Evolutionary conservation across 495 filamentous ascomycete species (phyloP).

Genomic region (Lentithecium fluviatile): DNA sequence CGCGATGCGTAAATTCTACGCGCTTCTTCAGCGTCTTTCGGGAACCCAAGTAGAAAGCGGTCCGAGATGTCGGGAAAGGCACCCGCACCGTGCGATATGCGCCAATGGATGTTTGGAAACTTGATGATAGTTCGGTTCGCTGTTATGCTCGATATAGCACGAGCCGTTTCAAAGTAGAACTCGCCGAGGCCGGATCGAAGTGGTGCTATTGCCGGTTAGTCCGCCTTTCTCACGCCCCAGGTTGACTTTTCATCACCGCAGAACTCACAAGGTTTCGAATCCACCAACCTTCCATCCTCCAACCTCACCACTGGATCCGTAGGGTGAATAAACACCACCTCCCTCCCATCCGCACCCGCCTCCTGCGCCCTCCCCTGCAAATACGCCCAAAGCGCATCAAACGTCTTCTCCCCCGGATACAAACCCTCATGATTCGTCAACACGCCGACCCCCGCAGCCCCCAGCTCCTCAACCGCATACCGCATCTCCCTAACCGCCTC

Average conservation of each 20-base stretch:
- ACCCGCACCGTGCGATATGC: conserved; percentile 37
- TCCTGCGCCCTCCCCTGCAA: conserved; percentile 23
- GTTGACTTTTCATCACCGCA: neutral
- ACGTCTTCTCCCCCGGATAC: conserved; percentile 30
- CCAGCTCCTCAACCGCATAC: conserved; percentile 33
- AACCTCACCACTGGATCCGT: conserved; percentile 30
- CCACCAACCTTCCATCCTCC: conserved; percentile 22
- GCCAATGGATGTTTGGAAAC: conserved; percentile 33
- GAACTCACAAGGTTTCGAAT: conserved; percentile 34
- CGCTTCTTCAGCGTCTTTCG: conserved; percentile 22
- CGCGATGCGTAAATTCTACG: conserved; percentile 26
- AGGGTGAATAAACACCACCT: conserved; percentile 37
- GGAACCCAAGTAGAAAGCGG: conserved; percentile 33
- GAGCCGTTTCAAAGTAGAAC: conserved; percentile 39
- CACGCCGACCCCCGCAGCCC: conserved; percentile 30
- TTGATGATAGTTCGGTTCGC: conserved; percentile 30
- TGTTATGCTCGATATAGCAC: conserved; percentile 35
- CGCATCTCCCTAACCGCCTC: conserved; percentile 25
- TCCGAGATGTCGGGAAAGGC: conserved; percentile 36
- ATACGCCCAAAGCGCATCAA: conserved; percentile 28
- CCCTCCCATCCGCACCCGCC: conserved; percentile 2
- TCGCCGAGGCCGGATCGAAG: conserved; percentile 34
- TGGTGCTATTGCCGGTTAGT: conserved; percentile 17
- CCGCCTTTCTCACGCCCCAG: too few species aligned
- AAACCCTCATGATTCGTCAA: conserved; percentile 38